Evolutionary conservation across 2,329 filamentous ascomycete genomes (phyloP), one percentile per base, ranked within the genome.

Genomic region (Corinectria fuckeliana): DNA sequence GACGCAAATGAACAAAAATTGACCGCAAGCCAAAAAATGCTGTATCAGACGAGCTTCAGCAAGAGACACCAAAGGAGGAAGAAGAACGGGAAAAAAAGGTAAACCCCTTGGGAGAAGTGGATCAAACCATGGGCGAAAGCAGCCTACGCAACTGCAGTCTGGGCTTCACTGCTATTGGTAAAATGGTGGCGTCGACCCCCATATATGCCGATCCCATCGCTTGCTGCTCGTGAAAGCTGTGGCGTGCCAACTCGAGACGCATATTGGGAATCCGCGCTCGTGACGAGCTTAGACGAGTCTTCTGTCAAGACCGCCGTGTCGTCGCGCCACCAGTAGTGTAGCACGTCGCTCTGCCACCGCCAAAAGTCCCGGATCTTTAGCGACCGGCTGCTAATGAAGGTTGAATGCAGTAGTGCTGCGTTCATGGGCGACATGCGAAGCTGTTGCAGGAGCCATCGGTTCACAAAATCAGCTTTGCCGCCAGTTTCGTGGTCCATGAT

Each of bases 401-500:
- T 71, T 7, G 67, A 68, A 59, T 80, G 78, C 7, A 85, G 73
- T 2, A 80, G 67, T 55, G 78, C 72, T 1, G 74, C 80, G 59
- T 82, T 78, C 55, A 84, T 67, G 0, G 80, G 74, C 3, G 80
- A 82, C 13, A 75, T 72, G 32, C 81, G 78, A 38, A 86, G 74
- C 39, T 80, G 78, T 47, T 85, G 80, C 11, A 85, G 74, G 3
- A 86, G 71, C 83, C 84, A 86, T 38, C 81, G 75, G 62, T 76
- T 75, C 65, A 86, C 77, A 56, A 77, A 82, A 49, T 83, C 78
- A 1, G 70, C 71, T 61, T 78, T 81, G 63, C 77, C 75, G 3
- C 75, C 76, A 2, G 68, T 65, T 10, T 74, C 66, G 3, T 71
- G 65, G 3, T 78, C 76, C 21, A 63, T 64, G 48, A 83, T 68